Base-by-base conservation (phyloP, 2,329 filamentous ascomycete species). In the Claviceps paspali region DNA sequence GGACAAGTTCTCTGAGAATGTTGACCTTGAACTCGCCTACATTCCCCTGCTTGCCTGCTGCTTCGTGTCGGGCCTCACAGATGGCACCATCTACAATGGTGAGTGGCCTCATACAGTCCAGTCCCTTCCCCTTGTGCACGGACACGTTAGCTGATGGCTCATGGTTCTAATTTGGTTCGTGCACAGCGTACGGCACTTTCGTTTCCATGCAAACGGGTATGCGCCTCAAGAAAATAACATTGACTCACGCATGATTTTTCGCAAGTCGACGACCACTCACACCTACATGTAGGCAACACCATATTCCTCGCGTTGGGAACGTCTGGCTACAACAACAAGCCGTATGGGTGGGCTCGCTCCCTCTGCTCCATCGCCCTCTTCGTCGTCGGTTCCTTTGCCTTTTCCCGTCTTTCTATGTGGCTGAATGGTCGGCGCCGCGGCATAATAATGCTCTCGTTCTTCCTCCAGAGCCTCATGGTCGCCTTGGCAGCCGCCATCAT, bases 271-370 rank as follows among this genome's bases (percentile, higher is more conserved):
- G 19, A 22, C 19, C 4, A 15, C 30, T 33, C 6, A 33, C n/a
- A 23, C 7, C n/a, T 15, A 4, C 1, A 18, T 23, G 21, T 29
- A 56, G 72, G 73, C 28, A 78, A 78, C 53, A 77, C 73, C 8
- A 67, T 78, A 46, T 76, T 77, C 54, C 61, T 78, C 28, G 72
- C 68, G 14, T 67, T 78, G 17, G 72, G 71, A 38, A 66, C 70
- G 10, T 54, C 55, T 22, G 68, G 73, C 33, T 70, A 68, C 3
- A 50, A 59, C 15, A 58, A 57, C 40, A 57, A 69, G 40, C 67
- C 68, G 3, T 60, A 60, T 38, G 70, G 65, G 38, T 73, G 65
- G 68, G 55, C 67, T 24, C 46, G 50, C 14, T 49, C 67, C 2
- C 57, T 69, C 15, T 55, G 63, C 42, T 75, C 72, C 37, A 68